Evolutionary conservation across 345 rosid species (phyloP).

Genomic region (Kernera saxatilis): DNA sequence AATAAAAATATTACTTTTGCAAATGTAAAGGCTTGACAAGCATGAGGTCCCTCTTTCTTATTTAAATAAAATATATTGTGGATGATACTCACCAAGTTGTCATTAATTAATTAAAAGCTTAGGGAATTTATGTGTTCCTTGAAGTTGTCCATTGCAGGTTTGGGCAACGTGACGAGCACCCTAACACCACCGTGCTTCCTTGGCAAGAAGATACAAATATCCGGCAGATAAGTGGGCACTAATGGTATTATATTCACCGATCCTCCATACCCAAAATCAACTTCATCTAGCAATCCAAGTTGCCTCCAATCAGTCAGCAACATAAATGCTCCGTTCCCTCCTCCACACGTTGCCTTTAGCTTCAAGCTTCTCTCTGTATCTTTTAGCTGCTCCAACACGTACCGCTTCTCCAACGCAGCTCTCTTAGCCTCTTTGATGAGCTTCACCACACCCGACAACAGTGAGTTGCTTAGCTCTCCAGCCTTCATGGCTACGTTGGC

Average conservation of each 20-base stretch:
- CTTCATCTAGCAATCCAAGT: conserved; percentile 39
- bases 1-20: not conserved
- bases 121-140: conserved; percentile 31
- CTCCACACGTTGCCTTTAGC: conserved; percentile 23
- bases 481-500: conserved; percentile 34
- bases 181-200: conserved; percentile 48
- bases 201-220: conserved; percentile 46
- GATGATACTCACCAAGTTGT: not conserved
- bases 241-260: conserved; percentile 41
- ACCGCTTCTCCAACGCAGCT: conserved; percentile 2
- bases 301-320: conserved; percentile 56
- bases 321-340: conserved; percentile 37
- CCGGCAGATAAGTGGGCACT: conserved; percentile 40
- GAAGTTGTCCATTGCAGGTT: conserved; percentile 39
- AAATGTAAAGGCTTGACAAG: not conserved
- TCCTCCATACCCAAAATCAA: conserved; percentile 38
- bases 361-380: conserved; percentile 28
- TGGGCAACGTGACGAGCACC: conserved; percentile 46
- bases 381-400: conserved; percentile 23
- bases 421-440: conserved; percentile 44
- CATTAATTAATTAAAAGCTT: not conserved
- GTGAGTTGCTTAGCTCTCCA: conserved; percentile 25
- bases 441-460: conserved; percentile 27
- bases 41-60: not conserved
- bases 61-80: not conserved